Evolutionary conservation across 164 flowering plant species (phyloP), one percentile per base, ranked within the genome.

Genomic region (Macadamia integrifolia): DNA sequence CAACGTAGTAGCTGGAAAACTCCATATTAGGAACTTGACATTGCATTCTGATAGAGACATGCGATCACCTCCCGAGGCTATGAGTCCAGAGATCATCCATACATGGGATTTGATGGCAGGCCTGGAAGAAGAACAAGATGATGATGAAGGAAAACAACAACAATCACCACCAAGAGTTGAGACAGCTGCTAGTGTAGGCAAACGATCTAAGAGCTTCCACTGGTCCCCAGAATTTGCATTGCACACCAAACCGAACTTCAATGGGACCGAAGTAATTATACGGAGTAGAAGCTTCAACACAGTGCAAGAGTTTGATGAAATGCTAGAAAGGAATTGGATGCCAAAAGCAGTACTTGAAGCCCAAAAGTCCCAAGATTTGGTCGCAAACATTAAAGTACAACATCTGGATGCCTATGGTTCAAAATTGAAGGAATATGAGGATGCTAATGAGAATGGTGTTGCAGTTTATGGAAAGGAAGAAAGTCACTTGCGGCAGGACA

Each of bases 201-300:
- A 63, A 17, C 67, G 68, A 28, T 64, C 74, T 5, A 60, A 64
- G 55, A 71, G 74, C 63, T 71, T 67, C 15, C 67, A 71, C 40
- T 53, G 71, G 61, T 55, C 68, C 13, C 0, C 52, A n/a, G 56
- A 43, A n/a, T 23, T 6, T 13, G 44, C 62, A 29, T 65, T 30
- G 6, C 23, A 61, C 2, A 0, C 48, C 13, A 14, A 44, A 46
- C 44, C 40, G 6, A 31, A 53, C n/a, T 43, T 9, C 59, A 2
- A 31, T 50, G 69, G 61, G 30, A 11, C 29, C 9, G 17, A 60
- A 11, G 70, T 15, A 18, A 40, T 60, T 9, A 28, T 9, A 8
- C 72, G 74, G 13, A 61, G 62, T 9, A 64, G 75, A 65, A 79
- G 81, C 50, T 73, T 76, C 35, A 75, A 79, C 57, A 73, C 84